Evolutionary conservation across 257 asterid species (phyloP), one percentile per base, ranked within the genome.

Genomic region (Solanum etuberosum): DNA sequence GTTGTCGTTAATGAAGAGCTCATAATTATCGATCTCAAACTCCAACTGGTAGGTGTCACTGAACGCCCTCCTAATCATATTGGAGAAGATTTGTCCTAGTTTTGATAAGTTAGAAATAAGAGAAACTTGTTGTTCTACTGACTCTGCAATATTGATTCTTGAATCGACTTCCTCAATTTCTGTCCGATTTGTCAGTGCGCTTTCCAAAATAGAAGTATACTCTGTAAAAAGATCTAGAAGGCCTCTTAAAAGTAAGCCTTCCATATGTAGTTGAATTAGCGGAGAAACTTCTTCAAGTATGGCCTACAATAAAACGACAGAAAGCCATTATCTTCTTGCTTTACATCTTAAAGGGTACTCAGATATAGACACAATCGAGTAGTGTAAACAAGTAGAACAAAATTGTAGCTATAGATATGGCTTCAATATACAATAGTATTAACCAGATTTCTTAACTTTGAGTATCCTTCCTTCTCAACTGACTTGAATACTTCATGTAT

Each of bases 51-150:
- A 83, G 83, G 91, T 76, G 85, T 91, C 92, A 23, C 88, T 88
- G 85, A 92, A 92, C 25, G 84, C 85, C 78, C 88, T 91, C 89
- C 89, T 87, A 87, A 91, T 83, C 25, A 91, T 85, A 87, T 90
- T 83, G n/a, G 92, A 90, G 86, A 87, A 88, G 57, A 94, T 83
- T 67, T 93, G 91, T 43, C 80, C 87, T 20, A 93, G 84, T 6
- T 97, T 91, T 35, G 93, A 92, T 54, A 93, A 86, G 87, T 92
- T 95, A 83, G 93, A 93, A 43, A 95, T 86, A 86, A 94, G 72
- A 71, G 86, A 92, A 88, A 94, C 92, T 91, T 94, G 91, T 76
- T 90, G 94, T 51, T 89, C 86, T 18, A 92, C 86, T 31, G 93
- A 86, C 48, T 90, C 91, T 21, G 93, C 91, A 8, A 71, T 85